These are phyloP conservation scores for Meyerozyma sp. DNA, from an alignment of 1,139 yeast genomes.

Conservation along the genomic window DNA sequence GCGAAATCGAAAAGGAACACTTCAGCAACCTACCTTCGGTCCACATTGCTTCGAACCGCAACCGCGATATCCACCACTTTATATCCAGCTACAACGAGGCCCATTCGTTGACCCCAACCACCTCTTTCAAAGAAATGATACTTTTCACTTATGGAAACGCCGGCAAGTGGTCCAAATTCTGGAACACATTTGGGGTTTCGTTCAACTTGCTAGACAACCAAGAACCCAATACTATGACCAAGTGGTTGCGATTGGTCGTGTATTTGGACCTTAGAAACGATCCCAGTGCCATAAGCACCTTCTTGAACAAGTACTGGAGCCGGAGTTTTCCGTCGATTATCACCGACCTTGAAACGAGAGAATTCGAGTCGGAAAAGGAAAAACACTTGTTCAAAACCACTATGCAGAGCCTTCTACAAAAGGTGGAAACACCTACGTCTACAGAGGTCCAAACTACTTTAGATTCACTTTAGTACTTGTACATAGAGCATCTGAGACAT, in stretches of 20 bases:
- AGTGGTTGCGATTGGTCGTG: constrained; percentile 33
- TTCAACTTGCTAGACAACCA: constrained; percentile 10
- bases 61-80: constrained; percentile 27
- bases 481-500: background rate
- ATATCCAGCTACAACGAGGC: constrained; percentile 16
- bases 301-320: constrained; percentile 29
- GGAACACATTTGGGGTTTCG: constrained; percentile 34
- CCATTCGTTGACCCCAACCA: constrained; percentile 8
- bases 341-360: constrained; percentile 13
- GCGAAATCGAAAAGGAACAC: constrained; percentile 2
- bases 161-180: constrained; percentile 33
- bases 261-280: constrained; percentile 30
- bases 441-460: background rate
- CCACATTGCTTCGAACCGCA: constrained; percentile 21
- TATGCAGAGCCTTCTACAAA: constrained; percentile 11
- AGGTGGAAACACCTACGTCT: constrained; percentile 7
- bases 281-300: constrained; percentile 21
- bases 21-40: constrained; percentile 3
- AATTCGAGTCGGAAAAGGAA: constrained; percentile 18
- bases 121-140: constrained; percentile 26
- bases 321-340: background rate
- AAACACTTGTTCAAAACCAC: constrained; percentile 18
- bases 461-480: constrained; percentile 8
- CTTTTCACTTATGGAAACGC: constrained; percentile 37
- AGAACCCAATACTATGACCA: constrained; percentile 10